Evolutionary conservation across 148 eudicot species (phyloP).

Genomic region (Rhododendron ovatum): DNA sequence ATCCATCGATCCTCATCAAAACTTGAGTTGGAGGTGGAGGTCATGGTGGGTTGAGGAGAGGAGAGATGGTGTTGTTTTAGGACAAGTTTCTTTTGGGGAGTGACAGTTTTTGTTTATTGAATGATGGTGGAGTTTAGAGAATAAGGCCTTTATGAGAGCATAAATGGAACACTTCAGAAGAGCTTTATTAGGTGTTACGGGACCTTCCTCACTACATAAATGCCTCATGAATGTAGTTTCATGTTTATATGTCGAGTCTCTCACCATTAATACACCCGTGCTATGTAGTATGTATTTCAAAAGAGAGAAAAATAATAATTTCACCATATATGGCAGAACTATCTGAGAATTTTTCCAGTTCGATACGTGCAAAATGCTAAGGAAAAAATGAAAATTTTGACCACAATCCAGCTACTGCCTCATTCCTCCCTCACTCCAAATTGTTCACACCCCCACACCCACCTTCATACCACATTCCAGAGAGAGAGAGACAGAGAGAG

Average conservation of each 20-base stretch:
- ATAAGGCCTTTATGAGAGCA: neutral
- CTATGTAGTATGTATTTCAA: neutral
- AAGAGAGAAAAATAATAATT: neutral
- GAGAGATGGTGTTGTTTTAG: neutral
- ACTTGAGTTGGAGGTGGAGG: slow-evolving; percentile 4
- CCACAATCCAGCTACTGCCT: too few relatives aligned
- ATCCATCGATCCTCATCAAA: slow-evolving; percentile 37
- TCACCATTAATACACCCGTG: neutral
- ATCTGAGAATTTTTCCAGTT: neutral
- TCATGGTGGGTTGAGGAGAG: slow-evolving; percentile 9
- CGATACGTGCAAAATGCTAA: neutral
- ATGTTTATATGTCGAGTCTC: neutral
- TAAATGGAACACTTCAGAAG: neutral
- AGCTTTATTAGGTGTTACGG: neutral
- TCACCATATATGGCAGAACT: neutral
- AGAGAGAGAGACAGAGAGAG: too few relatives aligned
- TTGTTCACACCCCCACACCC: too few relatives aligned
- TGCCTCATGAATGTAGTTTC: neutral
- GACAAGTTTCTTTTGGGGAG: neutral
- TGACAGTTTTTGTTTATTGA: slow-evolving; percentile 1
- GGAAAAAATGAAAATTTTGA: neutral
- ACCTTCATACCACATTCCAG: too few relatives aligned
- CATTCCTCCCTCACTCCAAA: too few relatives aligned
- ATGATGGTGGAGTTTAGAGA: neutral
- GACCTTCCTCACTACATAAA: neutral